Evolutionary conservation across 208 protist species (phyloP), one percentile per base, ranked within the genome.

Genomic region (Endotrypanum monterogeii): DNA sequence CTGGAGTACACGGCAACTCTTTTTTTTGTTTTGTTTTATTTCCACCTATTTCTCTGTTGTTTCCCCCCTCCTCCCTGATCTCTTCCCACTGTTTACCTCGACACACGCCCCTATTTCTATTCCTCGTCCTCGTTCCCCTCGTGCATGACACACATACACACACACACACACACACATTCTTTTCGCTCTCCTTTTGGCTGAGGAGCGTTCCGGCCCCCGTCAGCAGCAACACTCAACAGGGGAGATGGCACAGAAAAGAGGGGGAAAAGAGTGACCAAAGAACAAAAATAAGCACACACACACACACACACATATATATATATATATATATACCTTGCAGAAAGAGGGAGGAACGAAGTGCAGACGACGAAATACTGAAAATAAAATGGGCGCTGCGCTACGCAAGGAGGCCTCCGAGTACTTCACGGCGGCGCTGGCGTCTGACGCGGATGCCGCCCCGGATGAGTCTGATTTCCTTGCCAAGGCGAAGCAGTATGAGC

Each of bases 341-440:
- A n/a, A 58, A 28, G 32, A 74, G 37, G 50, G 5, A 41, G n/a
- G 44, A 48, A 11, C n/a, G 44, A 48, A 48, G 44, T 48, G 8
- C 44, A 48, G 12, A 48, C 5, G 44, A 48, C 44, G 12, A 35
- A 44, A 44, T 39, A 66, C n/a, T 5, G 5, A 28, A 23, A 35
- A 51, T 20, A 46, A 44, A 44, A 39, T 90, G 85, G 79, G 89
- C 18, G 83, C 80, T 0, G 66, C 77, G 25, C 62, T 83, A 62
- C 75, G 76, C 11, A 96, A 94, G 65, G 91, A 94, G 55, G 87
- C 85, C 12, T 23, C 83, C 4, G 63, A 60, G 46, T 91, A 90
- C 63, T 89, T 91, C 76, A 76, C 67, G 7, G 63, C 56, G 28
- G 57, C 86, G 32, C 28, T 80, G 69, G 67, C 69, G 28, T 56